A percentile compares a stretch with the other conserved stretches of the same genome.
These are phyloP conservation scores for Deuterostichococcus epilithicus DNA, from an alignment of 139 green algal genomes.

Conservation along the genomic window DNA sequence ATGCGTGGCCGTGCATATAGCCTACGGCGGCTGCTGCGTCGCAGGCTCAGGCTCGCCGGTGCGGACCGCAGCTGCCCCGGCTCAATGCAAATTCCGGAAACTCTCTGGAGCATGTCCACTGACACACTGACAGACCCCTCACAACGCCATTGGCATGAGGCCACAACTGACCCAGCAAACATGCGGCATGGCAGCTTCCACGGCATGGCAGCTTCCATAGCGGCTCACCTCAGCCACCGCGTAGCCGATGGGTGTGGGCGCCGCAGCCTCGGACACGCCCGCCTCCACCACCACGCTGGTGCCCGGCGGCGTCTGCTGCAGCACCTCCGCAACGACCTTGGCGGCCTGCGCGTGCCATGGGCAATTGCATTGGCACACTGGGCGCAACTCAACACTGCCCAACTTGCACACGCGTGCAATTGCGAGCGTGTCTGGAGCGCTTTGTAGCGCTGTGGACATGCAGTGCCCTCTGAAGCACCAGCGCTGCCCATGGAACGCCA, in stretches of 20 bases:
- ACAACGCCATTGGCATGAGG: neutral
- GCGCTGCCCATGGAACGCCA: neutral
- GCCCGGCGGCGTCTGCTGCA: slow-evolving; percentile 4
- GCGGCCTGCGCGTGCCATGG: slow-evolving; percentile 5
- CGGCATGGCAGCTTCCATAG: neutral
- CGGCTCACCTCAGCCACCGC: slow-evolving; percentile 3
- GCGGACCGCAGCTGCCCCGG: no score
- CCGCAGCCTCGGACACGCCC: neutral
- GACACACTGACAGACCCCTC: neutral
- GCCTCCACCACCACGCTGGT: slow-evolving; percentile 17
- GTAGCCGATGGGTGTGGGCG: neutral
- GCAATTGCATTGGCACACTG: neutral
- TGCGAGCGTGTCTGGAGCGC: neutral
- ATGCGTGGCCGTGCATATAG: no score
- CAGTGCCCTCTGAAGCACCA: slow-evolving; percentile 5
- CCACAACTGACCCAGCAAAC: neutral
- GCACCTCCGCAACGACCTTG: slow-evolving; percentile 6
- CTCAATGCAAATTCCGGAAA: neutral
- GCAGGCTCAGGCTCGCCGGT: no score
- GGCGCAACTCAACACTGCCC: neutral
- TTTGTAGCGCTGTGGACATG: neutral
- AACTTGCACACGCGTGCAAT: neutral
- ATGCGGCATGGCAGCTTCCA: neutral
- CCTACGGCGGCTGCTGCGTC: no score
- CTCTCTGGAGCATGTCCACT: neutral